Conservation (phyloP, 1,284 basidiomycete genomes). For the Sporisorium reilianum region DNA sequence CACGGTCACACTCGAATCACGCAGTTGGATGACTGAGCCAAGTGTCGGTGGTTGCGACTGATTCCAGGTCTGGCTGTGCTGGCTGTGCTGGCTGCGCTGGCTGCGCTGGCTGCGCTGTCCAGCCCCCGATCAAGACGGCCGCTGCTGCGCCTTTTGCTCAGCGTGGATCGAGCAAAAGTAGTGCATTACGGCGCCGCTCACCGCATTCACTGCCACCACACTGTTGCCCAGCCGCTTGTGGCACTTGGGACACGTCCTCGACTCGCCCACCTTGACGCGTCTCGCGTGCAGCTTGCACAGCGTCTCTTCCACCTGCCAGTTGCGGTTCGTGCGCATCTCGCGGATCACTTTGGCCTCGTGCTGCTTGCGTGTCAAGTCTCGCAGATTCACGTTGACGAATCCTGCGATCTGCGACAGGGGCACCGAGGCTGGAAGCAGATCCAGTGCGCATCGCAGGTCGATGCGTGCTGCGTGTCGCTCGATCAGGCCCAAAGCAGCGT, state of each 20-base stretch:
- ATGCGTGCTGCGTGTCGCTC: slow-evolving; percentile 83
- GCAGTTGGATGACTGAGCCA: background rate
- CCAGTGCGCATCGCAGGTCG: slow-evolving; percentile 82
- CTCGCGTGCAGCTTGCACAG: slow-evolving; percentile 82
- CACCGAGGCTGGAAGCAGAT: slow-evolving; percentile 88
- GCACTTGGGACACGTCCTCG: slow-evolving; percentile 89
- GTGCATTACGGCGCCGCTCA: slow-evolving; percentile 60
- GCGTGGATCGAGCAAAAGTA: slow-evolving; percentile 62
- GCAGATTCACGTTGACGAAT: slow-evolving; percentile 72
- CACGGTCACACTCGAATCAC: background rate
- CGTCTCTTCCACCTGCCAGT: slow-evolving; percentile 79
- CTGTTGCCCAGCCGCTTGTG: slow-evolving; percentile 93
- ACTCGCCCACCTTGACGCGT: slow-evolving; percentile 90
- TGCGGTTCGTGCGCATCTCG: slow-evolving; percentile 78
- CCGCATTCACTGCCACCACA: slow-evolving; percentile 84
- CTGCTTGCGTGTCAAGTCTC: slow-evolving; percentile 39
- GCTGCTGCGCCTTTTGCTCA: slow-evolving; percentile 28
- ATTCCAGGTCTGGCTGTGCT: background rate
- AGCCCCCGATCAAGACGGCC: slow-evolving; percentile 10
- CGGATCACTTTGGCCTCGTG: slow-evolving; percentile 72
- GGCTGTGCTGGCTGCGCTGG: too few species aligned
- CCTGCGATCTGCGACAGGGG: slow-evolving; percentile 81
- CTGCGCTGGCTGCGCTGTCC: background rate
- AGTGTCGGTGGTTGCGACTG: background rate
- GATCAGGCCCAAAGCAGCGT: slow-evolving; percentile 85